Conservation (phyloP, 192 early-diverging fungal genomes). For the Thoreauomyces humboldtii region DNA sequence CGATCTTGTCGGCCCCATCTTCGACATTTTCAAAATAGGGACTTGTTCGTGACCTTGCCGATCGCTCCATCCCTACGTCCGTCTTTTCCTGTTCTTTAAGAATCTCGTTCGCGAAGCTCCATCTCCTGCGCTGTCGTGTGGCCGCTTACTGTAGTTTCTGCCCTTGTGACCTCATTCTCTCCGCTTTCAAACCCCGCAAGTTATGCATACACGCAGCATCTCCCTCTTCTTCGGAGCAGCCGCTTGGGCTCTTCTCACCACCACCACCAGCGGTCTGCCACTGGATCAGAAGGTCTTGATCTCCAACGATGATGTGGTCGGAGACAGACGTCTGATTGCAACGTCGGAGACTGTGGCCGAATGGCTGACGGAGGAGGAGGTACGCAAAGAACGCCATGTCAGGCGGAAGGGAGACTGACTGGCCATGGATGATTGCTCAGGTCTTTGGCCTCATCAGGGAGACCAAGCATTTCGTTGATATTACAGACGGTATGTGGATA, state of each 20-base stretch:
- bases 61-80: no score
- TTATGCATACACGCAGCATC: no score
- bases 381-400: not conserved
- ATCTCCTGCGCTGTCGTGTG: no score
- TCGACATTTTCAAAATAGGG: no score
- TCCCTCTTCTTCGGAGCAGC: not conserved
- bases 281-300: not conserved
- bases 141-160: no score
- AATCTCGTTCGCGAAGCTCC: no score
- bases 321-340: constrained; percentile 32
- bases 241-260: not conserved
- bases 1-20: no score
- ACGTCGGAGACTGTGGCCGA: constrained; percentile 2
- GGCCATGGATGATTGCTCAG: constrained; percentile 26
- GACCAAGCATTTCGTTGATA: constrained; percentile 78
- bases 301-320: not conserved
- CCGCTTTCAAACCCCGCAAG: no score
- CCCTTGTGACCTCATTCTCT: no score
- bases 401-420: not conserved
- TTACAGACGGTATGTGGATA: constrained; percentile 62
- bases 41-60: no score
- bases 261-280: not conserved
- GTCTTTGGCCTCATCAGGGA: constrained; percentile 66
- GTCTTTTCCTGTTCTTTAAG: no score
- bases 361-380: constrained; percentile 37